Evolutionary conservation across 1,139 yeast genomes (phyloP), one percentile per base, ranked within the genome.

Genomic region (Suhomyces choctaworum): DNA sequence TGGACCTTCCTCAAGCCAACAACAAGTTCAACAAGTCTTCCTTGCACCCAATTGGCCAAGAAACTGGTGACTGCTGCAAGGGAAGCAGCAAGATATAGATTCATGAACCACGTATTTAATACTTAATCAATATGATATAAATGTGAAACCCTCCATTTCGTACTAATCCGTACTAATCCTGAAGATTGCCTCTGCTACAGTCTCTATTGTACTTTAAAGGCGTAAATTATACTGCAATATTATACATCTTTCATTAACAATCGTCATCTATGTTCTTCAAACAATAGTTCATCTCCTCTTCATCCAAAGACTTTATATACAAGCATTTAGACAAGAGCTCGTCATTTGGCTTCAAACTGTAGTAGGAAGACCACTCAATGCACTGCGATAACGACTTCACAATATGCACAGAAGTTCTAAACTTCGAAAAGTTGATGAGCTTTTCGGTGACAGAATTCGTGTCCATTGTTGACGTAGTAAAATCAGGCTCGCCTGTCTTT

Each of bases 311-410:
- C 48, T 85, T 80, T 42, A 89, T 75, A 60, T 89, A 89, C 29
- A 89, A 72, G 60, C 97, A 88, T 56, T 82, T 87, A 37, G 95
- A 83, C 41, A 89, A 61, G 21, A 88, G 59, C 38, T 85, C 90
- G 7, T 75, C 72, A 39, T 81, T 64, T 11, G 75, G 56, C 23
- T 64, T 57, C 37, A 70, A 57, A 20, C 57, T 47, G 62, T 86
- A 88, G 44, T 82, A 70, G 32, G 73, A 70, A 0, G 94, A 78
- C 94, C 96, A 87, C 53, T 87, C 95, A 36, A 88, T 85, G 52
- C 87, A 78, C 55, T 86, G 89, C 28, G 90, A 75, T 40, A 90
- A 73, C 6, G 84, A 79, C 55, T 85, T 84, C 28, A 88, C 90
- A 33, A 89, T 80, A 41, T 78, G 78, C 4, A 95, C 90, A 3